Base-by-base conservation (phyloP, 805 yeast species). In the Suhomyces canberraensis region DNA sequence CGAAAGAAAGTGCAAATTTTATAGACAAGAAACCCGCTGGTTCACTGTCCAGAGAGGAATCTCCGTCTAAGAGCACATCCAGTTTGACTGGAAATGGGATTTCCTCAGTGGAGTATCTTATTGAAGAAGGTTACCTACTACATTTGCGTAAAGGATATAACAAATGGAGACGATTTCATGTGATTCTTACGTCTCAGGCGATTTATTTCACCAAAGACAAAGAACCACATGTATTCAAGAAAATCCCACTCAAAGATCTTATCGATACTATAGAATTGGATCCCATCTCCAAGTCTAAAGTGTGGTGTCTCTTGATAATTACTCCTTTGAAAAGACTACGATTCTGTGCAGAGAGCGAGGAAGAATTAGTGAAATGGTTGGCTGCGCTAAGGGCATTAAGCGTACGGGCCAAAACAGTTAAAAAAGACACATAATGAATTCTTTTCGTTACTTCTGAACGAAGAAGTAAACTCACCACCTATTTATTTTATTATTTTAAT, bases 231-330 rank as follows among this genome's bases (percentile, higher is more conserved):
- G 60, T 67, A 2, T 37, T 51, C 40, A 66, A 69, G 42, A 41
- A 53, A 36, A 52, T 73, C 11, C 33, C 34, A 7, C 38, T 48
- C 11, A 51, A 51, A 4, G 64, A 68, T 17, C 45, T 75, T 11
- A 47, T 67, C 9, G 79, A 75, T 42, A 75, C 67, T 17, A 71
- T 75, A 22, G 80, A 75, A 44, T 47, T 74, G 19, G 79, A 75
- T 38, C 71, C 76, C 1, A 35, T 71, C 27, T 63, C 75, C 11
- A 60, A 58, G 37, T 50, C 70, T 15, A 71, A 66, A 43, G 44
- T 43, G 27, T 72, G 65, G 60, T 75, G 80, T 44, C 50, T 76
- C 47, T 53, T 72, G 37, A 54, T 76, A 13, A 71, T 76, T 25
- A 70, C 78, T 0, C 69, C 73, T 2, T 48, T 51, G 31, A 74